phyloP scores from a whole-genome alignment of 208 protist genomes.

The Vickermania ingenoplastis region DNA sequence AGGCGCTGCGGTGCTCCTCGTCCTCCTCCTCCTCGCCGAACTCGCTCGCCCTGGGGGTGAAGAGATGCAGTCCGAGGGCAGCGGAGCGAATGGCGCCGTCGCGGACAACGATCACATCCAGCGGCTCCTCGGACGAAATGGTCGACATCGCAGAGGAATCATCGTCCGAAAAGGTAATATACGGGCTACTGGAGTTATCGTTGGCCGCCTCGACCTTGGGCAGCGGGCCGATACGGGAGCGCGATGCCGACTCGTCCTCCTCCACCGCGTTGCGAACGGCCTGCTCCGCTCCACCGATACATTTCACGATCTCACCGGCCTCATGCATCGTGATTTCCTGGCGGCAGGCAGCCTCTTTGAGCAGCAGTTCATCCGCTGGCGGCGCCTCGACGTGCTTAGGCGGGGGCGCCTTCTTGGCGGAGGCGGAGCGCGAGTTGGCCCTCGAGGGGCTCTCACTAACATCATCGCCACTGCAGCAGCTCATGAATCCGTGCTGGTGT shows the following conservation, averaged over 20 bases:
- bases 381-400: too few relatives aligned
- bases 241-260: not conserved
- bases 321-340: not conserved
- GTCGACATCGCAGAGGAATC: not conserved
- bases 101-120: constrained; percentile 11
- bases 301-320: not conserved
- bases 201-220: not conserved
- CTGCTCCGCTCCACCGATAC: not conserved
- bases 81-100: constrained; percentile 6
- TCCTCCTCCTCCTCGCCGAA: not conserved
- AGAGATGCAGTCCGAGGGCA: not conserved
- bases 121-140: constrained; percentile 5
- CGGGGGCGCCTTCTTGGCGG: too few relatives aligned
- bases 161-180: not conserved
- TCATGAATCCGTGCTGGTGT: too few relatives aligned
- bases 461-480: too few relatives aligned
- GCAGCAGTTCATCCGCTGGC: not conserved
- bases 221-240: not conserved
- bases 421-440: too few relatives aligned
- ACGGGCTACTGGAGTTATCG: not conserved
- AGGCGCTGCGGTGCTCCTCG: constrained; percentile 1
- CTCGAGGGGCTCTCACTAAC: too few relatives aligned
- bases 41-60: not conserved
- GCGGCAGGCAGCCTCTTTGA: not conserved
- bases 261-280: not conserved